Percentiles rank a stretch among this genome's conserved stretches.
Evolutionary conservation across 257 asterid species (phyloP).

Genomic region (Hygrophila difformis): DNA sequence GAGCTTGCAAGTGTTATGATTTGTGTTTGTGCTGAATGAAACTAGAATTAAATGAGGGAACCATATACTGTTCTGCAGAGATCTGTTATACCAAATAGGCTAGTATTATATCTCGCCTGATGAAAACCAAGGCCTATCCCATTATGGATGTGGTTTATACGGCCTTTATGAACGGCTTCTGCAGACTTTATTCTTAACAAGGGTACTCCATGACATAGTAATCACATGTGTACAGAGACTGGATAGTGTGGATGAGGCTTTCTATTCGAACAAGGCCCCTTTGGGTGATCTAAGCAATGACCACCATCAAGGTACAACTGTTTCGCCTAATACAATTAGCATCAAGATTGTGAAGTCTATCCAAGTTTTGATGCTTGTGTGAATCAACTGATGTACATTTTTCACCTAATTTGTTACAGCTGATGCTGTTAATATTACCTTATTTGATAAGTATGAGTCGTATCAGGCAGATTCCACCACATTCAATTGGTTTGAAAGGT

Average conservation of each 20-base stretch:
- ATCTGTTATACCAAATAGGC: too few relatives aligned
- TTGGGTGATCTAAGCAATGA: slow-evolving; percentile 31
- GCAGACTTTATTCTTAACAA: too few relatives aligned
- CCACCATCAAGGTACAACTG: slow-evolving; percentile 71
- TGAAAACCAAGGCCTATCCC: slow-evolving; percentile 2
- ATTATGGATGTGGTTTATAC: background rate
- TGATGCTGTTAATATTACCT: slow-evolving; percentile 71
- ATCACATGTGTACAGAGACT: slow-evolving; percentile 43
- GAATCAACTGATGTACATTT: slow-evolving; percentile 13
- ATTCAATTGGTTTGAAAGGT: slow-evolving; percentile 79
- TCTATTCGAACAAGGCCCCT: slow-evolving; percentile 31
- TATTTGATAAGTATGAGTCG: slow-evolving; percentile 43
- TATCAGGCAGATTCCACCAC: slow-evolving; percentile 35
- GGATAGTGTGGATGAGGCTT: slow-evolving; percentile 60
- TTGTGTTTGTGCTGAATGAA: slow-evolving; percentile 3
- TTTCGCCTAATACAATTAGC: slow-evolving; percentile 7
- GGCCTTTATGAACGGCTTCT: too few relatives aligned
- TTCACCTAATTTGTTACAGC: slow-evolving; percentile 31
- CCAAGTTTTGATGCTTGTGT: slow-evolving; percentile 5
- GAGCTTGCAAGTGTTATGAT: background rate
- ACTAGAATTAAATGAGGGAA: slow-evolving; percentile 4
- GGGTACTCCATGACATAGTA: slow-evolving; percentile 9
- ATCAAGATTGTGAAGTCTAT: slow-evolving; percentile 3
- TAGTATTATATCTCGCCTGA: slow-evolving; percentile 7
- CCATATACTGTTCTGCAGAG: too few relatives aligned